Percentiles rank a stretch among this genome's conserved stretches.
phyloP scores from a whole-genome alignment of 2,329 filamentous ascomycete genomes.

The Aspergillus awamori region DNA sequence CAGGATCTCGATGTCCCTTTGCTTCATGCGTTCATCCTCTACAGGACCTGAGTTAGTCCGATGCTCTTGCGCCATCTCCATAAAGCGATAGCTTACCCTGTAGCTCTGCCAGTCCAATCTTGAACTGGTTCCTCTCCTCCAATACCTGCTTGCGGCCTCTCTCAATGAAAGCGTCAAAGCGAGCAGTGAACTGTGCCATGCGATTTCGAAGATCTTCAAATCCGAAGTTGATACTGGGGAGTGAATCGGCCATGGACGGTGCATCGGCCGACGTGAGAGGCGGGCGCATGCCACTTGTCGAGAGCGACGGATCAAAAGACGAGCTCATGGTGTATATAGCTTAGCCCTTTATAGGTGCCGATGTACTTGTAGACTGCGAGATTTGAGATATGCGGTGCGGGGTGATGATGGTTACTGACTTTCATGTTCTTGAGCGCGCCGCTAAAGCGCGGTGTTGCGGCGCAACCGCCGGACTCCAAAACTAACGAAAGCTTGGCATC shows the following conservation, averaged over 20 bases:
- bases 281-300: conserved; percentile 56
- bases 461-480: conserved; percentile 14
- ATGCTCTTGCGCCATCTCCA: background rate
- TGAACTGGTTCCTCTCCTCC: conserved; percentile 92
- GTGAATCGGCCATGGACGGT: conserved; percentile 64
- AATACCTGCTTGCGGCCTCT: conserved; percentile 84
- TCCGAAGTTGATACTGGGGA: conserved; percentile 91
- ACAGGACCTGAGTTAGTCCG: conserved; percentile 17
- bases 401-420: background rate
- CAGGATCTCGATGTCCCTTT: conserved; percentile 80
- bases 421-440: conserved; percentile 1
- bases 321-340: conserved; percentile 34
- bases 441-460: conserved; percentile 15
- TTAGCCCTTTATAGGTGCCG: background rate
- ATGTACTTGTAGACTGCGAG: background rate
- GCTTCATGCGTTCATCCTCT: conserved; percentile 93
- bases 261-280: conserved; percentile 55
- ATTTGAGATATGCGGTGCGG: background rate
- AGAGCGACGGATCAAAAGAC: conserved; percentile 62
- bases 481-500: conserved; percentile 16
- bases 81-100: conserved; percentile 64
- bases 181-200: conserved; percentile 88
- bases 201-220: conserved; percentile 94
- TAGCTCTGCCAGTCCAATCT: conserved; percentile 83
- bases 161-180: conserved; percentile 93